Base-by-base conservation (phyloP, 192 early-diverging fungal species). In the Powellomyces hirtus region DNA sequence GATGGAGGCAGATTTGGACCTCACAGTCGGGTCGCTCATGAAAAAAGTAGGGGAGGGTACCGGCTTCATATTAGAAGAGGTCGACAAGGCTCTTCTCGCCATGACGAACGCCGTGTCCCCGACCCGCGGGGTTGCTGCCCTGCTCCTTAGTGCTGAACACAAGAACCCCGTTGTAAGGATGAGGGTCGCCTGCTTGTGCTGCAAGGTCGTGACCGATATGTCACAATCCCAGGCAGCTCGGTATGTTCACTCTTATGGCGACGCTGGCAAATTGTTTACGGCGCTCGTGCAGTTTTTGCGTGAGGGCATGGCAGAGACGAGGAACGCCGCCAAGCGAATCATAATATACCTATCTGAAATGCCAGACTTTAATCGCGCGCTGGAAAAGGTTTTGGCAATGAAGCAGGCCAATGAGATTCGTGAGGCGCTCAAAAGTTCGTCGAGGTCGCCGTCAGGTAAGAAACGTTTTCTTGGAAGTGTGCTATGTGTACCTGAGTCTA, bases 31-130 rank as follows among this genome's bases (percentile, higher is more conserved):
- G 31, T n/a, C 71, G 6, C 55, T 77, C 13, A 33, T 77, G 59
- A 68, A 71, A 37, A 77, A 77, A 52, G 42, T 75, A 35, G 75
- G 75, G 11, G 75, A 77, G 50, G 71, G 71, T 8, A 62, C 29
- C 20, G 60, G 52, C 14, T 77, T 77, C 50, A 69, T 77, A 5
- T 22, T 75, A 11, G 62, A 62, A 37, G 75, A 74, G 61, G 53
- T 59, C 29, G 75, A 77, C 38, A 18, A 37, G 33, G 71, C 66
- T 18, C 66, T 77, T 44, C 7, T 10, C 4, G 40, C 40, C 6
- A 69, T 77, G 71, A 38, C 37, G 31, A 26, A 16, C 1, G 22
- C 51, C 0, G 64, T 71, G 13, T 53, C 51, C 10, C 70, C 53
- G 2, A 42, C 64, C 16, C 56, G 72, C 2, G 24, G 38, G 6